Base-by-base conservation (phyloP, 495 filamentous ascomycete genomes). In the Penicillium nucicola region DNA sequence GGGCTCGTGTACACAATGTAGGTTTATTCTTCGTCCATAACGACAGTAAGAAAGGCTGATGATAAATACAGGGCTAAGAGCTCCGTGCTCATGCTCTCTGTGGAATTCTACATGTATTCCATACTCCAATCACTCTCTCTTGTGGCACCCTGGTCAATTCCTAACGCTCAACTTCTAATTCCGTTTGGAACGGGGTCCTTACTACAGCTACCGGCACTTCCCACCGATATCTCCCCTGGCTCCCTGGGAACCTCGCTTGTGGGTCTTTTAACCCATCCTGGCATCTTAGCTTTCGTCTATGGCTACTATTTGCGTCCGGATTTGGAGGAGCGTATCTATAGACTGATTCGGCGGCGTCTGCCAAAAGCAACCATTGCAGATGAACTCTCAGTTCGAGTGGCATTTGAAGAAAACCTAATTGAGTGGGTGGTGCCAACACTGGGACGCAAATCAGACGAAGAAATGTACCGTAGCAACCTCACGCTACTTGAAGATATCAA, bases 51-150 rank as follows among this genome's bases (percentile, higher is more conserved):
- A 17, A n/a, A 33, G 25, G 25, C 56, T 72, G 49, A 68, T 37
- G 11, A 20, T 15, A 0, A 28, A 9, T 49, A 9, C 41, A 77
- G 74, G 25, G 57, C 69, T n/a, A 60, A 68, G 53, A 62, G 61
- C 33, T 55, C 59, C 2, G 58, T 72, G 20, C 64, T 78, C 22
- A 51, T 72, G 11, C 50, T 77, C 18, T 68, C 72, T 22, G 62
- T 72, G 31, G 71, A 77, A 50, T 62, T 73, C 20, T 74, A 78
- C 51, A 72, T 78, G 62, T 77, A 69, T 49, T 73, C 73, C 37
- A 56, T 74, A 20, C 62, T 80, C n/a, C 77, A 80, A 52, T 65
- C 72, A 14, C 68, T 78, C 10, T 68, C 69, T 19, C 63, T 77
- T 10, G 45, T 76, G 11, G 65, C 65, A 40, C 58, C 75, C n/a